Evolutionary conservation across 495 filamentous ascomycete species (phyloP), one percentile per base, ranked within the genome.

Genomic region (Talaromyces adpressus): DNA sequence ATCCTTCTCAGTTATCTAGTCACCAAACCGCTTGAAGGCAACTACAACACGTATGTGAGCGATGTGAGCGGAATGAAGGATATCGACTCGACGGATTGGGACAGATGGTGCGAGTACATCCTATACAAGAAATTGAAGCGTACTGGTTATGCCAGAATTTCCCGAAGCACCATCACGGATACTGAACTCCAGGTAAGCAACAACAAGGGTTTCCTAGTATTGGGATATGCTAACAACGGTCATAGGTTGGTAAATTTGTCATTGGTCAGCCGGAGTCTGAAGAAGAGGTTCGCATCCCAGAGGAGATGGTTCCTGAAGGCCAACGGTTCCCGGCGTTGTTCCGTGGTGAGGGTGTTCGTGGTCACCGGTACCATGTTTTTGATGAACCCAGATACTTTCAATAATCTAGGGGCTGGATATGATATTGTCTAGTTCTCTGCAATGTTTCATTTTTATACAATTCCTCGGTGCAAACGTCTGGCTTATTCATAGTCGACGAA

Each of bases 41-140:
- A 98, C 71, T 99, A 99, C 79, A 95, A 98, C 73, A 96, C 87
- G 1, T 98, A 96, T 69, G 95, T 99, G 29, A 89, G 91, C 53
- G 85, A 93, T 23, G 71, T 79, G 54, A 93, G 89, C 63, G 89
- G 91, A 22, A 99, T 99, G 95, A 87, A 89, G 67, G 95, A 99
- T 69, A 94, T 99, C 59, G 95, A 99, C 68, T 84, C 87, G 8
- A 88, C 81, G 14, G 95, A 99, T 70, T 96, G 91, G 92, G 94
- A 98, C 75, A 79, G 95, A 62, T 99, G 95, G 95, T 99, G 95
- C 77, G 94, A 99, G 79, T 99, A 99, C 70, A 94, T 99, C 66
- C 80, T 99, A 59, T 99, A 90, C 80, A 96, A 97, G 79, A 88
- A 87, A 11, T 73, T 99, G 59, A 89, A 87, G 73, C 81, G 93